phyloP scores from a whole-genome alignment of 148 eudicot genomes.

The Tetragonia tetragonoides region DNA sequence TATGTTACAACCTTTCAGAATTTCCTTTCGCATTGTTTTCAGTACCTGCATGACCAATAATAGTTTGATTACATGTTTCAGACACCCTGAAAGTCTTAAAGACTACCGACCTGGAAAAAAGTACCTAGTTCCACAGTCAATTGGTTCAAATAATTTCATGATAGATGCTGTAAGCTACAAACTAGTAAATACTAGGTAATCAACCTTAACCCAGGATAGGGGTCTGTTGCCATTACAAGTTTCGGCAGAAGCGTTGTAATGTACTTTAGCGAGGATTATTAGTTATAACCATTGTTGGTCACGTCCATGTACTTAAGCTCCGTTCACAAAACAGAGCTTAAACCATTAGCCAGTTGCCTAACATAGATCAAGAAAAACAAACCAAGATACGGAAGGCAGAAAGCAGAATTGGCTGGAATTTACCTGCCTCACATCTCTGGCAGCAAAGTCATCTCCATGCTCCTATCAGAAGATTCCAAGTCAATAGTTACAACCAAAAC shows the following conservation, averaged over 20 bases:
- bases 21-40: slow-evolving; percentile 52
- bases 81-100: background rate
- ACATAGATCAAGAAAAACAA: background rate
- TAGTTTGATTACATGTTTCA: background rate
- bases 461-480: slow-evolving; percentile 34
- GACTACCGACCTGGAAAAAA: background rate
- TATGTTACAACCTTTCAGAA: slow-evolving; percentile 57
- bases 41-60: slow-evolving; percentile 43
- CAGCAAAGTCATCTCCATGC: slow-evolving; percentile 37
- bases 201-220: too few relatives aligned
- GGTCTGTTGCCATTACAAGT: too few relatives aligned
- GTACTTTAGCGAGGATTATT: too few relatives aligned
- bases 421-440: slow-evolving; percentile 77
- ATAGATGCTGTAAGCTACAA: too few relatives aligned
- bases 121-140: background rate
- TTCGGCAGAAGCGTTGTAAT: too few relatives aligned
- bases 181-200: too few relatives aligned
- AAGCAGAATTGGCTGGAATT: background rate
- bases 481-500: background rate
- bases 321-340: background rate
- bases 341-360: background rate
- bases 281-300: too few relatives aligned
- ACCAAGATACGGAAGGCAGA: background rate
- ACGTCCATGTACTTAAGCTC: background rate
- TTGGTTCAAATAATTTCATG: background rate